These are phyloP conservation scores for Talaromyces sp. DNA, from an alignment of 2,329 filamentous ascomycete species.

Conservation along the genomic window DNA sequence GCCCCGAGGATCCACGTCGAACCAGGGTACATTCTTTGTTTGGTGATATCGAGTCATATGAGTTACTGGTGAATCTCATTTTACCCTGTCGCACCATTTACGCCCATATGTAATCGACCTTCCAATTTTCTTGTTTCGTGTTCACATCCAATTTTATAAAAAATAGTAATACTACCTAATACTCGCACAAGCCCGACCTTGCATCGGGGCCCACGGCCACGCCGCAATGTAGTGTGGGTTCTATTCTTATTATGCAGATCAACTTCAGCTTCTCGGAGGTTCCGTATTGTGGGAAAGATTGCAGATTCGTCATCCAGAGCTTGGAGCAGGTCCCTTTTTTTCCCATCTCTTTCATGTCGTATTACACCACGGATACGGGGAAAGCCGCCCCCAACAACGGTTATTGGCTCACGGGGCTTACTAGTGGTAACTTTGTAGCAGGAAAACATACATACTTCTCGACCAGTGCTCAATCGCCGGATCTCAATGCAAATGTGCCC, in stretches of 20 bases:
- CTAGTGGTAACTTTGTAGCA: neutral
- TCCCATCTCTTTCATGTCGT: neutral
- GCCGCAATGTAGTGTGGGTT: constrained; percentile 17
- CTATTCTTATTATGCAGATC: constrained; percentile 26
- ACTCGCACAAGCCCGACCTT: constrained; percentile 20
- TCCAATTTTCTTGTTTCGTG: neutral
- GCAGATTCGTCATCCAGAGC: constrained; percentile 9
- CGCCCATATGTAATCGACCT: neutral
- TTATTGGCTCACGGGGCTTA: neutral
- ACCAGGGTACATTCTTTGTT: constrained; percentile 10
- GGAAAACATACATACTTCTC: neutral
- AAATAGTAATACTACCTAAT: neutral
- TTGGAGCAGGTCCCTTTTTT: neutral
- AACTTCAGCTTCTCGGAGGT: constrained; percentile 19
- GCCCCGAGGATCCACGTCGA: constrained; percentile 17
- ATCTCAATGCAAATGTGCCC: constrained; percentile 25
- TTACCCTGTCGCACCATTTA: neutral
- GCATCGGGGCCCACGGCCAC: constrained; percentile 15
- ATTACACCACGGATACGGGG: neutral
- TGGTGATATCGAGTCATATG: neutral
- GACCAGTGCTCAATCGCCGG: constrained; percentile 20
- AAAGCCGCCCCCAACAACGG: neutral
- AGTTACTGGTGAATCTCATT: neutral
- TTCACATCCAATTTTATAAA: neutral
- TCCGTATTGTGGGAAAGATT: constrained; percentile 7